Evolutionary conservation across 805 yeast species (phyloP).

Genomic region (Grigorovia yakushimaensis): DNA sequence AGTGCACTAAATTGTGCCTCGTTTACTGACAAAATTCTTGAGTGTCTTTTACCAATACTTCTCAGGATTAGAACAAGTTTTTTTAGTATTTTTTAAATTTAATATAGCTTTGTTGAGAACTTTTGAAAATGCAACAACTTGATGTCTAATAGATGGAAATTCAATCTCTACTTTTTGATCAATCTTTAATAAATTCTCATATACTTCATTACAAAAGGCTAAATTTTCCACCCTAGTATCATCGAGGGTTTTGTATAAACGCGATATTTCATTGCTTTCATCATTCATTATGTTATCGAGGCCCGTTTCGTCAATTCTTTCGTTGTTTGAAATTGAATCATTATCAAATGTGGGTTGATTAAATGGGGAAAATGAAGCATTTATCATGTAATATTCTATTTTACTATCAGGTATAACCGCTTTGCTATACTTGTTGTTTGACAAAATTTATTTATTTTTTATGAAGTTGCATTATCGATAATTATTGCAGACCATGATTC

Average conservation of each 20-base stretch:
- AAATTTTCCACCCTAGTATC: constrained; percentile 29
- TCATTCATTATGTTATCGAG: background rate
- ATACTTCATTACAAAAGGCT: constrained; percentile 67
- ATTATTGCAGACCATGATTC: background rate
- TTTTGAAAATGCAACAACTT: constrained; percentile 73
- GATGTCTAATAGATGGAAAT: constrained; percentile 70
- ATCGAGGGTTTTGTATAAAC: background rate
- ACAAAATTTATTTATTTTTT: too few relatives aligned
- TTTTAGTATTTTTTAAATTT: constrained; percentile 48
- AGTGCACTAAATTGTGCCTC: constrained; percentile 55
- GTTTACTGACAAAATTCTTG: constrained; percentile 65
- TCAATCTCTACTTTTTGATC: constrained; percentile 50
- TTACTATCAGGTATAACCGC: background rate
- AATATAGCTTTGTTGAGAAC: constrained; percentile 59
- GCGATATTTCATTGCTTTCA: background rate
- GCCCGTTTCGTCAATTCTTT: background rate
- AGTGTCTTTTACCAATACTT: constrained; percentile 63
- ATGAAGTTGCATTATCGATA: background rate
- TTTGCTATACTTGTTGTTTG: background rate
- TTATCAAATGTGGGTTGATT: background rate
- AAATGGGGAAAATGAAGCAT: background rate
- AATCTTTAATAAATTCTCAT: constrained; percentile 54
- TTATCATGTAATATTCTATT: background rate
- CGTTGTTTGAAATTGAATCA: background rate
- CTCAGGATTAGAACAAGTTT: constrained; percentile 48